Percentiles rank a stretch among this genome's conserved stretches.
Evolutionary conservation across 352 stramenopile species (phyloP).

Genomic region (Saprolegnia diclina): DNA sequence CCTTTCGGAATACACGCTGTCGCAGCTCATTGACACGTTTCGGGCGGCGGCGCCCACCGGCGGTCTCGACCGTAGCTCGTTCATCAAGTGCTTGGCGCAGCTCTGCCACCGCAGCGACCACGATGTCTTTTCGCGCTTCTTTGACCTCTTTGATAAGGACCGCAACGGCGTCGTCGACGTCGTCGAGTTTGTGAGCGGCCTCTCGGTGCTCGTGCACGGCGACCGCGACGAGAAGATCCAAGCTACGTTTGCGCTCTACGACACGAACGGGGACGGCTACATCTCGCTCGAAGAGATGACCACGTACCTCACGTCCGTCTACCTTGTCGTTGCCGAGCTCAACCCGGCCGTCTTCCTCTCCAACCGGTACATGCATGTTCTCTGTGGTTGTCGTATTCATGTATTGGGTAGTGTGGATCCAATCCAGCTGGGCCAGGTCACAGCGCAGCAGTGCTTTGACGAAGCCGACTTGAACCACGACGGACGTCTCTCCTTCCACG

Average conservation of each 20-base stretch:
- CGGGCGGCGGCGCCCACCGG: slow-evolving; percentile 67
- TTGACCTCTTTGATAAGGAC: slow-evolving; percentile 69
- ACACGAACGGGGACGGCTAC: slow-evolving; percentile 73
- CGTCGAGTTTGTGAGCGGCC: slow-evolving; percentile 62
- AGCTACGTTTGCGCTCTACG: slow-evolving; percentile 79
- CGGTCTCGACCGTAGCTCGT: slow-evolving; percentile 60
- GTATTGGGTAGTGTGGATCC: slow-evolving; percentile 37
- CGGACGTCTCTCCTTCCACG: slow-evolving; percentile 29
- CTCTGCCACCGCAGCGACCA: slow-evolving; percentile 15
- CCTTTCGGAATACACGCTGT: slow-evolving; percentile 77
- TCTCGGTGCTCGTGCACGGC: slow-evolving; percentile 70
- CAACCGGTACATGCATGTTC: slow-evolving; percentile 25
- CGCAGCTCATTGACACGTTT: slow-evolving; percentile 79
- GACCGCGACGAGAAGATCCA: slow-evolving; percentile 71
- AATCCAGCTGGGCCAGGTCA: slow-evolving; percentile 27
- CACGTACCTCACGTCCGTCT: slow-evolving; percentile 67
- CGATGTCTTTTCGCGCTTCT: slow-evolving; percentile 68
- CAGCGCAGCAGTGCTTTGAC: slow-evolving; percentile 31
- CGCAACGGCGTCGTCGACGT: slow-evolving; percentile 67
- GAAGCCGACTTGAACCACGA: slow-evolving; percentile 33
- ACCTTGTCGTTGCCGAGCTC: slow-evolving; percentile 56
- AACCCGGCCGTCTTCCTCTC: slow-evolving; percentile 37
- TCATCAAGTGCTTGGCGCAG: slow-evolving; percentile 76
- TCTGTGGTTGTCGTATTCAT: neutral
- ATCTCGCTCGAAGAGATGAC: slow-evolving; percentile 81